Evolutionary conservation across 345 rosid genomes (phyloP).

Genomic region (Atalantia buxifolia): DNA sequence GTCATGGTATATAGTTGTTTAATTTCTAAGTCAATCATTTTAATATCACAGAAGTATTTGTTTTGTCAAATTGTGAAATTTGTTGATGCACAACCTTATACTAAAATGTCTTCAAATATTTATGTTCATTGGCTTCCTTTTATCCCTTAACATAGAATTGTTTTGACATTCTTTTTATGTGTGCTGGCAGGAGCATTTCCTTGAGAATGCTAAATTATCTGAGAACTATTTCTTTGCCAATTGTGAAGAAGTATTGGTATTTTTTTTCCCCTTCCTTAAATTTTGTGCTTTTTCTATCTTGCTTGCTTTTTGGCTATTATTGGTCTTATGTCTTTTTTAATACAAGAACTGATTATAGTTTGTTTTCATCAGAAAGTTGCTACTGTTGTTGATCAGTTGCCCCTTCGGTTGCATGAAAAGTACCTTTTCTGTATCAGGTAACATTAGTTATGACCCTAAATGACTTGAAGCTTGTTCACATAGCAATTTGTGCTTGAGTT

Average conservation of each 20-base stretch:
- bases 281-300: background rate
- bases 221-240: constrained; percentile 76
- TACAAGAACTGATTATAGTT: constrained; percentile 1
- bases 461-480: background rate
- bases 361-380: constrained; percentile 66
- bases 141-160: background rate
- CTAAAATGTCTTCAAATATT: background rate
- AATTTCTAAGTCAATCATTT: background rate
- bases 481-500: background rate
- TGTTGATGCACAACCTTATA: background rate
- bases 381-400: constrained; percentile 64
- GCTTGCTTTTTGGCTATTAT: background rate
- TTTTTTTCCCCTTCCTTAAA: background rate
- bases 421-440: constrained; percentile 88
- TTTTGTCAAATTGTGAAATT: background rate
- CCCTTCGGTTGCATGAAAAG: constrained; percentile 69
- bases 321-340: background rate
- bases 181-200: constrained; percentile 68
- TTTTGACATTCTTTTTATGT: constrained; percentile 11
- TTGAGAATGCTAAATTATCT: constrained; percentile 80
- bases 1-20: background rate
- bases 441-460: constrained; percentile 3
- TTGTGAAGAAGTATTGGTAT: constrained; percentile 76
- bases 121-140: background rate
- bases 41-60: background rate